phyloP scores from a whole-genome alignment of 1,284 basidiomycete species.

The Heterobasidion annosum region DNA sequence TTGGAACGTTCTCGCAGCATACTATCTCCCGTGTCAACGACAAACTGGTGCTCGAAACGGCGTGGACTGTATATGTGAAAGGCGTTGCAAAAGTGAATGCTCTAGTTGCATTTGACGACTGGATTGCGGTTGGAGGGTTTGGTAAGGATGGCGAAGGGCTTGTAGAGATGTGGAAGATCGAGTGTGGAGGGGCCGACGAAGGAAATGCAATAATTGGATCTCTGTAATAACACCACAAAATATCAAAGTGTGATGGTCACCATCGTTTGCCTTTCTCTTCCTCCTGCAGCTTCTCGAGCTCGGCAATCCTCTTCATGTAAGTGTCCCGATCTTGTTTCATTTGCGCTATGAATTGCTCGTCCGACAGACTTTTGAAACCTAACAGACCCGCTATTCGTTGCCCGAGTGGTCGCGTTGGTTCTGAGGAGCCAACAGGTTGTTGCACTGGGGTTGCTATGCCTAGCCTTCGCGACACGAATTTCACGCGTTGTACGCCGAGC shows the following conservation, averaged over 20 bases:
- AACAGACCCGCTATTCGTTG: conserved; percentile 31
- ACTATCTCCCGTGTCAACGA: conserved; percentile 26
- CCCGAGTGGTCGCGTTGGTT: conserved; percentile 12
- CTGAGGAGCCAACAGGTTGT: conserved; percentile 7
- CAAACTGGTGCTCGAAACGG: conserved; percentile 22
- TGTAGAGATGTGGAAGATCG: conserved; percentile 45
- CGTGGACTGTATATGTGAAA: conserved; percentile 34
- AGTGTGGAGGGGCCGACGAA: conserved; percentile 4
- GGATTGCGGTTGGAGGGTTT: conserved; percentile 53
- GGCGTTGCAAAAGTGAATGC: conserved; percentile 54
- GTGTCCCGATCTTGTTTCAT: conserved; percentile 43
- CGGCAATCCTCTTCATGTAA: conserved; percentile 42
- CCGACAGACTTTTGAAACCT: conserved; percentile 45
- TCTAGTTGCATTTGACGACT: conserved; percentile 32
- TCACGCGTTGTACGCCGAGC: conserved; percentile 44
- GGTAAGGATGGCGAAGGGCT: conserved; percentile 44
- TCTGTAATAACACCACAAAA: neutral
- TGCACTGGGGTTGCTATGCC: conserved; percentile 7
- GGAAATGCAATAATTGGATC: neutral
- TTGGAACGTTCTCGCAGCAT: conserved; percentile 46
- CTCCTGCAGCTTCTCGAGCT: conserved; percentile 39
- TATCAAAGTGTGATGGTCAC: neutral
- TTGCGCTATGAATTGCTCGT: conserved; percentile 53
- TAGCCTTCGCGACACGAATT: conserved; percentile 32
- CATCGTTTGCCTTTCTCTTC: conserved; percentile 14